Evolutionary conservation across 2,329 filamentous ascomycete species (phyloP).

Genomic region (Macrophomina pseudophaseolina): DNA sequence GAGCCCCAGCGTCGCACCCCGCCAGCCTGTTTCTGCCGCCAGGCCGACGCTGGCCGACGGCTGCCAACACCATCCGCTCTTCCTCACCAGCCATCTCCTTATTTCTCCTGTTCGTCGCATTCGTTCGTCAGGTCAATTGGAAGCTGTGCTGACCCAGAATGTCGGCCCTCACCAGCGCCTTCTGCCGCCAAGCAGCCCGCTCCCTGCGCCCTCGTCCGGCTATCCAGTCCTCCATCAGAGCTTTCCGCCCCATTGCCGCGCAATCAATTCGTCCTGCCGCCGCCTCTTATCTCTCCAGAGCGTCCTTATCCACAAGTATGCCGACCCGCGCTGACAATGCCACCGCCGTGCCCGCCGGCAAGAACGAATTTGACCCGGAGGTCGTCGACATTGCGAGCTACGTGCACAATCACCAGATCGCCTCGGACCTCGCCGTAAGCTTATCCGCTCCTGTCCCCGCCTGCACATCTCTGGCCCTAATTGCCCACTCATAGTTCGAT

Average conservation of each 20-base stretch:
- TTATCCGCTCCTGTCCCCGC: conserved; percentile 10
- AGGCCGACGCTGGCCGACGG: conserved; percentile 17
- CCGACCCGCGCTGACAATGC: conserved; percentile 25
- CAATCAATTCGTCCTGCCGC: conserved; percentile 30
- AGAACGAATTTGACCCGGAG: conserved; percentile 79
- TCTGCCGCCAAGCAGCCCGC: conserved; percentile 46
- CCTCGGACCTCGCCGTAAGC: conserved; percentile 90
- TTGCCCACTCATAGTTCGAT: conserved; percentile 68
- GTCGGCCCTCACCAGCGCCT: conserved; percentile 50
- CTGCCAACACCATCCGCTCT: not conserved
- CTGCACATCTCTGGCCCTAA: conserved; percentile 30
- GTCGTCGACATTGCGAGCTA: conserved; percentile 95
- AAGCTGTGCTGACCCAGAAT: conserved; percentile 35
- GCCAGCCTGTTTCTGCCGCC: conserved; percentile 4
- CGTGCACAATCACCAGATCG: conserved; percentile 87
- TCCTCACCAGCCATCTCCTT: not conserved
- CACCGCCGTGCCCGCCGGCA: conserved; percentile 34
- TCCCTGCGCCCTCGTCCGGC: conserved; percentile 41
- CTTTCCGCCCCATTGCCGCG: conserved; percentile 44
- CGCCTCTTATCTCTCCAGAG: not conserved
- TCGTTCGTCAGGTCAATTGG: conserved; percentile 20
- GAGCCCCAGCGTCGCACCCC: not conserved
- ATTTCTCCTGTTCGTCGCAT: conserved; percentile 18
- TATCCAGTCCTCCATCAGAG: conserved; percentile 36
- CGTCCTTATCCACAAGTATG: conserved; percentile 25